These are phyloP conservation scores for Daldinia bambusicola DNA, from an alignment of 495 filamentous ascomycete species.

Conservation along the genomic window DNA sequence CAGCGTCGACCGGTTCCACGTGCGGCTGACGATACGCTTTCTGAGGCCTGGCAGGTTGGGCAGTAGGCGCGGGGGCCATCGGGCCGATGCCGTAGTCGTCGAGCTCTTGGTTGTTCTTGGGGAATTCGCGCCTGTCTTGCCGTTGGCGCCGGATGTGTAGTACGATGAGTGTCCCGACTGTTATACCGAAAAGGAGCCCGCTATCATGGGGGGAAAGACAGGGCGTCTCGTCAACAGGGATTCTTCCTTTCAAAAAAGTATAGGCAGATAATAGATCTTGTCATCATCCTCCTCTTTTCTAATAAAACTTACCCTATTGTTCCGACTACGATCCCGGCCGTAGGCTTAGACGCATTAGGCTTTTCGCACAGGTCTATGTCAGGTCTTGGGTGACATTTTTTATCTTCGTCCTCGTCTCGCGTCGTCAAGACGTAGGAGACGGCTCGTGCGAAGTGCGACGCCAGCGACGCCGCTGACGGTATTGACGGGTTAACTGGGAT, in stretches of 20 bases:
- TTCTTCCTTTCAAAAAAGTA: background rate
- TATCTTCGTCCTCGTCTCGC: slow-evolving; percentile 15
- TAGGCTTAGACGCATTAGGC: slow-evolving; percentile 24
- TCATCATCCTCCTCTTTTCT: background rate
- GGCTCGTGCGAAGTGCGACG: slow-evolving; percentile 33
- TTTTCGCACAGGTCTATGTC: slow-evolving; percentile 49
- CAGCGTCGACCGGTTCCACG: slow-evolving; percentile 21
- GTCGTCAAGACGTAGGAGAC: slow-evolving; percentile 24
- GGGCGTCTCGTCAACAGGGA: background rate
- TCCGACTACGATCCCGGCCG: slow-evolving; percentile 37
- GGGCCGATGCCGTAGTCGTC: slow-evolving; percentile 47
- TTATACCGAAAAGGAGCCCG: slow-evolving; percentile 35
- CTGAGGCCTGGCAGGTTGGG: slow-evolving; percentile 27
- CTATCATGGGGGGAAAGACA: slow-evolving; percentile 16
- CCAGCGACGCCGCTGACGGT: background rate
- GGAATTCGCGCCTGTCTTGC: slow-evolving; percentile 41
- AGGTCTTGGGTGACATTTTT: slow-evolving; percentile 44
- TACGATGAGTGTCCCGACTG: slow-evolving; percentile 27
- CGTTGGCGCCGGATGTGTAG: slow-evolving; percentile 43
- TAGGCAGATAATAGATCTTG: background rate
- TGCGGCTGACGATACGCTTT: slow-evolving; percentile 32
- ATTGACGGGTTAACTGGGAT: slow-evolving; percentile 26
- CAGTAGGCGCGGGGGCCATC: slow-evolving; percentile 7
- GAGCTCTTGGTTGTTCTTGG: slow-evolving; percentile 48
- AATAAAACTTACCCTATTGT: slow-evolving; percentile 39